Percentiles rank a stretch among this genome's conserved stretches.
Evolutionary conservation across 352 stramenopile species (phyloP).

Genomic region (Phytophthora fragariae): DNA sequence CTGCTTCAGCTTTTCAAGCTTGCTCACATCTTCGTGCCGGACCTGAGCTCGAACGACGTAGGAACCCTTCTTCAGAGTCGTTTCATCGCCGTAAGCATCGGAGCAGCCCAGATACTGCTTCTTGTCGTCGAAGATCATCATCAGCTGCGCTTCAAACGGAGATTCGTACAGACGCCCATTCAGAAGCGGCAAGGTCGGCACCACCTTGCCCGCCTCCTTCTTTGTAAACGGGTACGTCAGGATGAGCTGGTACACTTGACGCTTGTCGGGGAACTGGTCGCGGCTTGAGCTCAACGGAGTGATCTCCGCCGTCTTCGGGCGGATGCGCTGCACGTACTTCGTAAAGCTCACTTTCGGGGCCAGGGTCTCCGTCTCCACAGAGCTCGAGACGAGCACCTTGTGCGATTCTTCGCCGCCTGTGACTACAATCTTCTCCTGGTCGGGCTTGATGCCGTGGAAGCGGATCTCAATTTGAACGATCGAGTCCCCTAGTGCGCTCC

Average conservation of each 20-base stretch:
- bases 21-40: slow-evolving; percentile 83
- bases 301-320: slow-evolving; percentile 81
- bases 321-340: slow-evolving; percentile 87
- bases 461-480: slow-evolving; percentile 81
- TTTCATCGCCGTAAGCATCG: slow-evolving; percentile 86
- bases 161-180: slow-evolving; percentile 94
- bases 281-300: slow-evolving; percentile 78
- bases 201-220: slow-evolving; percentile 88
- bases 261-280: slow-evolving; percentile 86
- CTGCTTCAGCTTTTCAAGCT: slow-evolving; percentile 84
- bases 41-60: slow-evolving; percentile 80
- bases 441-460: slow-evolving; percentile 86
- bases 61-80: slow-evolving; percentile 89
- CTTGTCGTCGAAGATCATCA: slow-evolving; percentile 94
- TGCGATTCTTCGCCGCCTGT: slow-evolving; percentile 70
- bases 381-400: slow-evolving; percentile 79
- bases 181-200: slow-evolving; percentile 77
- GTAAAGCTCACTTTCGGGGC: slow-evolving; percentile 76
- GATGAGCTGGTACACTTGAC: slow-evolving; percentile 90
- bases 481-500: slow-evolving; percentile 87
- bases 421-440: slow-evolving; percentile 69
- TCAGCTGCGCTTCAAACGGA: slow-evolving; percentile 93
- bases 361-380: slow-evolving; percentile 83
- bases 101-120: slow-evolving; percentile 91
- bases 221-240: slow-evolving; percentile 92